Base-by-base conservation (phyloP, 306 rosid species). In the Corylus avellana region DNA sequence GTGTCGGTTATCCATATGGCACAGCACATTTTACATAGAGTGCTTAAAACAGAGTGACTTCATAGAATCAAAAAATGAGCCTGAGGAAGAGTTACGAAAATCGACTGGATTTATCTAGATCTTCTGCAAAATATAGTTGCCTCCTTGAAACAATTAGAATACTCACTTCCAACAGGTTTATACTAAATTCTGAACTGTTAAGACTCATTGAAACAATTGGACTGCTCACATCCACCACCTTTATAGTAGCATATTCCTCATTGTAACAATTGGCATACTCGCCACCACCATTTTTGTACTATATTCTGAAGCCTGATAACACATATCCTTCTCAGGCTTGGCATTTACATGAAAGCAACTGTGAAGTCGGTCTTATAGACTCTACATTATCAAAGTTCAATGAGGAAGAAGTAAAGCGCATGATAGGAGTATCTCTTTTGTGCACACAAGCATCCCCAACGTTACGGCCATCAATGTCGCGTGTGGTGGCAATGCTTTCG, bases 391-490 rank as follows among this genome's bases (percentile, higher is more conserved):
- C 79, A n/a, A 61, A 72, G 57, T 82, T 82, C 86, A 81, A 79
- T 0, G 70, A 80, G 72, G 92, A 86, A 73, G 91, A 92, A 85
- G 86, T 75, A 12, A 79, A 75, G 66, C 74, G 92, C 32, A 17
- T 90, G 13, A 88, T 82, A 1, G 89, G 87, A 46, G 70, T 92
- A 80, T 84, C 91, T 20, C 88, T 88, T 70, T 39, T 85, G 74
- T 92, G 97, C 86, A 90, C 97, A 44, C 94, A 92, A 53, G 75
- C 92, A 81, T 84, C 92, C 12, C 94, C 94, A 44, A 32, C 50
- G n/a, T 83, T 79, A 68, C 83, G 91, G 39, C 97, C 94, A 54
- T 69, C 90, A 1, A 92, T 92, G 97, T 90, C 97, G 4, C 89
- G 89, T 4, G 94, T 88, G 25, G 89, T 92, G 77, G 91, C 53